Conservation (phyloP, 345 rosid genomes). For the Carallia pectinifolia region DNA sequence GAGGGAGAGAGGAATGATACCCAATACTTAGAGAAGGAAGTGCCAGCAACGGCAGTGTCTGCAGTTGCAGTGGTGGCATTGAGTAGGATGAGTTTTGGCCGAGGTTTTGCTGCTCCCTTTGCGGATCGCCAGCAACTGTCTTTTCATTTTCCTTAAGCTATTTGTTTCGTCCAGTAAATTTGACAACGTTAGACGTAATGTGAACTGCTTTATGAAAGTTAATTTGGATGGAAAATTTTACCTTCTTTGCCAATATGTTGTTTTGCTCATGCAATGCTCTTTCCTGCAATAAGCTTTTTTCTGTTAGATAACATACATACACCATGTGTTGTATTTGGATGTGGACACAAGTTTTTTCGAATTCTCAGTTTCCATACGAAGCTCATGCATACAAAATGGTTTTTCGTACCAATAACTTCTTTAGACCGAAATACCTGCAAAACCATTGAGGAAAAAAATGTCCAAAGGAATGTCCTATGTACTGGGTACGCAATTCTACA, state of each 20-base stretch:
- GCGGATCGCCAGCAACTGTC: constrained; percentile 20
- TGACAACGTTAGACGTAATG: not conserved
- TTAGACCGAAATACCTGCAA: too few relatives aligned
- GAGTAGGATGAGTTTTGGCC: constrained; percentile 22
- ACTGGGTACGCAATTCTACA: too few relatives aligned
- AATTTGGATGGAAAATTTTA: constrained; percentile 14
- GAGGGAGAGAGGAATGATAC: constrained; percentile 28
- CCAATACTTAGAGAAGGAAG: constrained; percentile 41
- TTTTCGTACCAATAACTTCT: too few relatives aligned
- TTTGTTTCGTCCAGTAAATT: not conserved
- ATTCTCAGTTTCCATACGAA: too few relatives aligned
- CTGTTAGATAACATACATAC: too few relatives aligned
- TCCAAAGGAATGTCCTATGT: too few relatives aligned
- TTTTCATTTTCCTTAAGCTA: constrained; percentile 47
- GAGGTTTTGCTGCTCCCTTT: constrained; percentile 20
- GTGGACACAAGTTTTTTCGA: too few relatives aligned
- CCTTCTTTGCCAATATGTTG: constrained; percentile 58
- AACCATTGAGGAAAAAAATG: too few relatives aligned
- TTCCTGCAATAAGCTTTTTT: constrained; percentile 41
- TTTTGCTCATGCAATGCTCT: constrained; percentile 53
- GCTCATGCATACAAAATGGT: too few relatives aligned
- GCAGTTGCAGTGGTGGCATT: constrained; percentile 13
- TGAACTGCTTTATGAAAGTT: not conserved
- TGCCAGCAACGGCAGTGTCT: constrained; percentile 13
- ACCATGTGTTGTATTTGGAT: too few relatives aligned